A percentile compares a stretch with the other conserved stretches of the same genome.
Conservation (phyloP, 1,139 yeast genomes). For the Pichia kudriavzevii region DNA sequence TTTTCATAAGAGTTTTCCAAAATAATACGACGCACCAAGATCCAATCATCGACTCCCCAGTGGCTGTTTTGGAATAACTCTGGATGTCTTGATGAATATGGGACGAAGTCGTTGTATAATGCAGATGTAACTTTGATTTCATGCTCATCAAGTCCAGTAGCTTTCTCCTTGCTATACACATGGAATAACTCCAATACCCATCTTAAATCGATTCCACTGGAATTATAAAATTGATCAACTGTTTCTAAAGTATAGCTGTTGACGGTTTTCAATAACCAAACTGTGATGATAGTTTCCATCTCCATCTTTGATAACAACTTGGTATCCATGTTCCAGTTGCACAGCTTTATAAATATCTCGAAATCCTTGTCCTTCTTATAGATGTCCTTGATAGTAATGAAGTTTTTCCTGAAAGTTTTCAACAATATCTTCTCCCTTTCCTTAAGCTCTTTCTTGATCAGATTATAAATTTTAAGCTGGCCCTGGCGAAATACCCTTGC, state of each 20-base stretch:
- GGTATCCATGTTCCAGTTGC: slow-evolving; percentile 40
- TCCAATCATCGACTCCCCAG: slow-evolving; percentile 45
- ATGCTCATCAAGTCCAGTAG: no score
- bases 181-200: slow-evolving; percentile 43
- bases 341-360: slow-evolving; percentile 40
- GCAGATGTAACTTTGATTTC: no score
- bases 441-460: slow-evolving; percentile 40
- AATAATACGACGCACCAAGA: slow-evolving; percentile 13
- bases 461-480: slow-evolving; percentile 41
- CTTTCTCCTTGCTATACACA: slow-evolving; percentile 31
- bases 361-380: slow-evolving; percentile 25
- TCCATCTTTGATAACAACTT: slow-evolving; percentile 43
- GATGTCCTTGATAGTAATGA: slow-evolving; percentile 41
- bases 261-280: slow-evolving; percentile 52
- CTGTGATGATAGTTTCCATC: slow-evolving; percentile 39
- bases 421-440: slow-evolving; percentile 47
- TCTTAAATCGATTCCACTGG: slow-evolving; percentile 31
- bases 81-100: no score
- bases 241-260: slow-evolving; percentile 34
- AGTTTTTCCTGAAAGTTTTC: slow-evolving; percentile 33
- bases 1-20: slow-evolving; percentile 21
- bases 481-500: slow-evolving; percentile 34
- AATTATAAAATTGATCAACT: slow-evolving; percentile 16
- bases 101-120: no score
- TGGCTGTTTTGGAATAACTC: slow-evolving; percentile 39